A percentile compares a stretch with the other conserved stretches of the same genome.
These are phyloP conservation scores for Fonsecaea monophora DNA, from an alignment of 2,329 filamentous ascomycete species.

Conservation along the genomic window DNA sequence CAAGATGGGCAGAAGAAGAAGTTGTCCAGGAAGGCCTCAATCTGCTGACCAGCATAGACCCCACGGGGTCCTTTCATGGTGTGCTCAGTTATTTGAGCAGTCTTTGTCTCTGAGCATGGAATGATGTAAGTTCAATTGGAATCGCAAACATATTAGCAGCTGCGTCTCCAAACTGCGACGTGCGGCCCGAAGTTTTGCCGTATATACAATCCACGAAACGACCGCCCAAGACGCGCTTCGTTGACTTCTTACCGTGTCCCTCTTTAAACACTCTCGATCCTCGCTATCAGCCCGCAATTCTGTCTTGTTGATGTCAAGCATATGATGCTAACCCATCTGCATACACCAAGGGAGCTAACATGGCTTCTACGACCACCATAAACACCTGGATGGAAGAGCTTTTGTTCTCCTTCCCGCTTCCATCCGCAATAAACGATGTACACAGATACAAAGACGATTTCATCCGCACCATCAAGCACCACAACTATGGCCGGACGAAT, in stretches of 20 bases:
- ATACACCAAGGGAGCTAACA: constrained; percentile 26
- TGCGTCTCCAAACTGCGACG: background rate
- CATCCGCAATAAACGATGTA: constrained; percentile 11
- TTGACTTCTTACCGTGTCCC: background rate
- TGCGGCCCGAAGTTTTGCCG: background rate
- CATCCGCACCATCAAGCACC: constrained; percentile 44
- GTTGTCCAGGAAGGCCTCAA: constrained; percentile 32
- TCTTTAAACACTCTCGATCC: background rate
- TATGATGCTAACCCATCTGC: constrained; percentile 21
- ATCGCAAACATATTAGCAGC: background rate
- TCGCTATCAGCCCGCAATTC: background rate
- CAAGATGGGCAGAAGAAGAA: constrained; percentile 52
- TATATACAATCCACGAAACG: background rate
- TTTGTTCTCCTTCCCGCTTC: constrained; percentile 31
- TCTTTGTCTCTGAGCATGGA: background rate
- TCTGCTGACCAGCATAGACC: constrained; percentile 9
- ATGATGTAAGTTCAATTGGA: background rate
- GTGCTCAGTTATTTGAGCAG: background rate
- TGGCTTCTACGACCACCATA: constrained; percentile 41
- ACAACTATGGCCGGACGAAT: constrained; percentile 69
- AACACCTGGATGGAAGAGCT: constrained; percentile 39
- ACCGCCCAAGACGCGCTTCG: background rate
- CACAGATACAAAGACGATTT: constrained; percentile 36
- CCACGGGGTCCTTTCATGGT: constrained; percentile 20
- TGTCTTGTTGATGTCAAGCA: constrained; percentile 4